Evolutionary conservation across 176 grass and related monocot species (phyloP), one percentile per base, ranked within the genome.

Genomic region (Lolium multiflorum): DNA sequence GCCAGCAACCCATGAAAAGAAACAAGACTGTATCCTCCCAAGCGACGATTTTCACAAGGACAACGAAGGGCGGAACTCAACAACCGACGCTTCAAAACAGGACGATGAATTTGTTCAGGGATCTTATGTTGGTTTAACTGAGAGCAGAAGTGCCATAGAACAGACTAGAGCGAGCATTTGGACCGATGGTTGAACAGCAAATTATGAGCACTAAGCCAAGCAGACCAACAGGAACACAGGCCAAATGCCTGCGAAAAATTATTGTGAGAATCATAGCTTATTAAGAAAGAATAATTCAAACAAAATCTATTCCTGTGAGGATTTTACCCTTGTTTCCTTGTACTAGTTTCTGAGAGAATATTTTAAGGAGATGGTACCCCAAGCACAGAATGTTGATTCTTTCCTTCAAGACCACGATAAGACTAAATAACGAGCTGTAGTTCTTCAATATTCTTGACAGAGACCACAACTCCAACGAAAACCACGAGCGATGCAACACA

Each of bases 211-310:
- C 71, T 77, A 82, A 37, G 78, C 59, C 78, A 87, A 61, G 67
- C 71, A 88, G 72, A 62, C 67, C 85, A 64, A 73, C 5, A 55
- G 52, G 78, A 81, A 74, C 85, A 87, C 56, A 81, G 78, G 77
- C 67, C 77, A 87, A 78, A 82, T 81, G 86, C 79, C 86, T 88
- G 86, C 86, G 58, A 88, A 88, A 88, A 88, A 75, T 81, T 82
- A 35, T 43, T 66, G 70, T 75, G 71, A 88, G 86, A 65, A 77
- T 71, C 22, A 77, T 56, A 69, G 39, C 48, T 74, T 78, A 77
- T 31, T 83, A 14, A 77, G 11, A 73, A 81, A 41, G 13, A 88
- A 68, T 59, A 78, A 69, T 67, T n/a, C 51, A 68, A 44, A 25
- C 4, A 78, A 56, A 64, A 75, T 61, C 14, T 74, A 39, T 35